Evolutionary conservation across 192 early-diverging fungal genomes (phyloP).

Genomic region (Haplosporangium gracile): DNA sequence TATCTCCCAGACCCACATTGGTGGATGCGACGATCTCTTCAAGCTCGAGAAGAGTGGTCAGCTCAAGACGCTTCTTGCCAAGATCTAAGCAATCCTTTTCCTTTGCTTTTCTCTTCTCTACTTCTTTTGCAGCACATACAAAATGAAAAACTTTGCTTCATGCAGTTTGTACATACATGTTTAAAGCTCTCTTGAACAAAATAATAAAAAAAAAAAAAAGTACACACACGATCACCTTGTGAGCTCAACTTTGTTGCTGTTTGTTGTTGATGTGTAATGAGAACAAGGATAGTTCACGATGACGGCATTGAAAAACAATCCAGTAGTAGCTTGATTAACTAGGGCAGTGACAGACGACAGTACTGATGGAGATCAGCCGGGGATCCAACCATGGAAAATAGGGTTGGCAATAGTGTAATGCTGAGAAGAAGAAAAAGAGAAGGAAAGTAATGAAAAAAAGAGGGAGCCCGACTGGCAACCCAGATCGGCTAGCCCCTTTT

Average conservation of each 20-base stretch:
- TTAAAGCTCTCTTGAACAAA: too few species aligned
- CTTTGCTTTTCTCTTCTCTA: too few species aligned
- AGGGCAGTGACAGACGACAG: not conserved
- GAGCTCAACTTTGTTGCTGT: too few species aligned
- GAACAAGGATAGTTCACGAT: not conserved
- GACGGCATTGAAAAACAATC: not conserved
- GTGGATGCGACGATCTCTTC: slow-evolving; percentile 71
- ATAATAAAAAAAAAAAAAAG: too few species aligned
- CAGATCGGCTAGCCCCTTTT: too few species aligned
- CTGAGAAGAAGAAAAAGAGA: not conserved
- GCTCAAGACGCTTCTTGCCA: slow-evolving; percentile 63
- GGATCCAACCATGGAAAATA: not conserved
- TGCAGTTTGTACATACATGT: too few species aligned
- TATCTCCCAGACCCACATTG: slow-evolving; percentile 74
- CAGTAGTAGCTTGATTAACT: not conserved
- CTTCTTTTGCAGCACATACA: too few species aligned
- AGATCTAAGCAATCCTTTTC: slow-evolving; percentile 13
- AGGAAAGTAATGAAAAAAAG: not conserved
- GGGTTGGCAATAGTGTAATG: not conserved
- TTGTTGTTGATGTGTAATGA: too few species aligned
- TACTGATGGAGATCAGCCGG: not conserved
- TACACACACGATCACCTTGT: too few species aligned
- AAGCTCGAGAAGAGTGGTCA: slow-evolving; percentile 56
- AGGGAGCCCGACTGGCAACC: not conserved
- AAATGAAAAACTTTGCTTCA: too few species aligned